Evolutionary conservation across 2,329 filamentous ascomycete species (phyloP), one percentile per base, ranked within the genome.

Genomic region (Helotiales sp.): DNA sequence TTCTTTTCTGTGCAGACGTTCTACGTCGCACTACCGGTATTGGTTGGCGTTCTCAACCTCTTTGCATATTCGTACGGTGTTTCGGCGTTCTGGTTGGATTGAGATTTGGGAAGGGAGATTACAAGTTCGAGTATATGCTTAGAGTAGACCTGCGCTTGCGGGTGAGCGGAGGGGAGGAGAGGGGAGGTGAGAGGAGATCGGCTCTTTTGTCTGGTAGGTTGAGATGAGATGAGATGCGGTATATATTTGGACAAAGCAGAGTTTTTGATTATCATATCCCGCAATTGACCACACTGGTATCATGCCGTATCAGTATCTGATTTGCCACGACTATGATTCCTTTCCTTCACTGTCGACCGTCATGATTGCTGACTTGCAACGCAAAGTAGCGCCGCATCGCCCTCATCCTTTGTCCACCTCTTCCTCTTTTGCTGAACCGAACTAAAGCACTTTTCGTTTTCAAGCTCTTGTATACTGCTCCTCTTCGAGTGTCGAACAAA

Each of bases 141-240:
- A 57, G 54, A 57, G 54, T 20, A 57, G 13, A 57, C 30, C 26
- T n/a, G 30, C 54, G 11, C 2, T 40, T 17, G 37, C 13, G 37
- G 37, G 37, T 40, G 13, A 15, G 13, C 2, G 15, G 11, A 17
- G n/a, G 40, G 40, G n/a, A n/a, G 40, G 20, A 11, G 8, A 20
- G 17, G 6, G 17, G 40, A n/a, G n/a, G 40, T n/a, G 6, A 10
- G n/a, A 6, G 3, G 17, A 8, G n/a, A 32, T 54, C 11, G 52
- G 54, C 40, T 57, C 54, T 57, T 57, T 57, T 57, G 54, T 57
- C 20, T 22, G n/a, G n/a, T n/a, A n/a, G n/a, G n/a, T n/a, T n/a
- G n/a, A n/a, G n/a, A n/a, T n/a, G n/a, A n/a, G n/a, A n/a, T n/a
- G n/a, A n/a, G n/a, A n/a, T n/a, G n/a, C n/a, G n/a, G 7, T 7